Evolutionary conservation across 495 filamentous ascomycete genomes (phyloP).

Genomic region (Terfezia boudieri): DNA sequence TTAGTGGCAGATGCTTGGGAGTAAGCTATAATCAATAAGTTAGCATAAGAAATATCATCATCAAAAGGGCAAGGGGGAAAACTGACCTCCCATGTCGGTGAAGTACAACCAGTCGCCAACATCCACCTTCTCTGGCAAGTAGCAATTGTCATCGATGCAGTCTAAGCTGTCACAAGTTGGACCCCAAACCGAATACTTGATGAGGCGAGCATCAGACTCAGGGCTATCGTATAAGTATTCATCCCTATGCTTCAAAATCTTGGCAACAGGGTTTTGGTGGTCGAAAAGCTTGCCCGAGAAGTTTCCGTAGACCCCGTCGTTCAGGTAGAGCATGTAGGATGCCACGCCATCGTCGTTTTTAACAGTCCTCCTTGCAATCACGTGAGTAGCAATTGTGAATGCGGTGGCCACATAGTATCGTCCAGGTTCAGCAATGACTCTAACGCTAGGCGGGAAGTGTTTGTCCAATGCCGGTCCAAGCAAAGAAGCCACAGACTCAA

Average conservation of each 20-base stretch:
- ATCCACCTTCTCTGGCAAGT: slow-evolving; percentile 48
- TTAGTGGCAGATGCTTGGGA: slow-evolving; percentile 88
- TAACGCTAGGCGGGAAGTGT: slow-evolving; percentile 61
- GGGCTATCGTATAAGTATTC: slow-evolving; percentile 32
- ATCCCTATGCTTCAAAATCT: slow-evolving; percentile 42
- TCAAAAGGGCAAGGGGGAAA: slow-evolving; percentile 1
- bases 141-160: slow-evolving; percentile 57
- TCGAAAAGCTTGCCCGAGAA: slow-evolving; percentile 99
- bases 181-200: slow-evolving; percentile 85
- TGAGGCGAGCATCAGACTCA: slow-evolving; percentile 21
- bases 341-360: slow-evolving; percentile 33
- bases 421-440: slow-evolving; percentile 87
- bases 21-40: slow-evolving; percentile 36
- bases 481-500: slow-evolving; percentile 71
- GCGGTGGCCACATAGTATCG: slow-evolving; percentile 87
- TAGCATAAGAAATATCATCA: slow-evolving; percentile 2
- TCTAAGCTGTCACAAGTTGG: slow-evolving; percentile 97
- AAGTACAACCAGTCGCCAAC: slow-evolving; percentile 97
- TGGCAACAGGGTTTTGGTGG: slow-evolving; percentile 75
- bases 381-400: slow-evolving; percentile 76
- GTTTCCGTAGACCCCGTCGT: slow-evolving; percentile 93
- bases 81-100: slow-evolving; percentile 63
- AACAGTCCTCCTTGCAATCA: slow-evolving; percentile 87
- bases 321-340: slow-evolving; percentile 89
- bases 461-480: slow-evolving; percentile 59